Evolutionary conservation across 1,284 basidiomycete genomes (phyloP), one percentile per base, ranked within the genome.

Genomic region (Cryptococcus sp.): DNA sequence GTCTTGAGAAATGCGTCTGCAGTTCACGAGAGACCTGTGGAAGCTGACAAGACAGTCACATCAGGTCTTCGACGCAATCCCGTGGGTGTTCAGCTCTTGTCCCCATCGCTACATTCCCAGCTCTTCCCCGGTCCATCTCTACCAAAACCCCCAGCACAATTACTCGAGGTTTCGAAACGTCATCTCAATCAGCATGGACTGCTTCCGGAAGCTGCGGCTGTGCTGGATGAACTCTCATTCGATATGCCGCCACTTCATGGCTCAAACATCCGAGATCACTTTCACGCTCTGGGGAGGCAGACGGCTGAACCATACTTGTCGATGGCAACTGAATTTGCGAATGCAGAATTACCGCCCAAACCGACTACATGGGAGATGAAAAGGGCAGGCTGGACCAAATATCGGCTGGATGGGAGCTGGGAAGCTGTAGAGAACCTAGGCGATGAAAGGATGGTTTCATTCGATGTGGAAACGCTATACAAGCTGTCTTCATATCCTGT

Each of bases 381-480:
- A 5, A 60, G 72, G 57, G 82, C 88, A 0, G 94, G 96, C 7
- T 98, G 96, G 94, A 92, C 88, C 1, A 86, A 86, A 62, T 98
- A 98, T 71, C 67, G 84, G 66, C 36, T 51, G 2, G 71, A 74
- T 50, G 74, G 73, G 13, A 57, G 49, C 28, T 44, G 50, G 18
- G 60, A 66, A 22, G 40, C 49, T 0, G 73, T 75, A 0, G 49
- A 65, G 4, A 69, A 76, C 43, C 59, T 74, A 51, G 78, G 81
- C 0, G 91, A 94, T 64, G 77, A 85, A 47, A 81, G 85, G 73
- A 79, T 98, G 23, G 64, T 76, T 48, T 83, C 85, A 1, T 97
- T 98, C 62, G 96, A 99, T 71, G 88, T 98, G 46, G 94, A 98
- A 75, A 92, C 90, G 0, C 81, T 98, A 78, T 91, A 91, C 16